A percentile compares a stretch with the other conserved stretches of the same genome.
Conservation (phyloP, 1,284 basidiomycete species). For the Irpex sp. region DNA sequence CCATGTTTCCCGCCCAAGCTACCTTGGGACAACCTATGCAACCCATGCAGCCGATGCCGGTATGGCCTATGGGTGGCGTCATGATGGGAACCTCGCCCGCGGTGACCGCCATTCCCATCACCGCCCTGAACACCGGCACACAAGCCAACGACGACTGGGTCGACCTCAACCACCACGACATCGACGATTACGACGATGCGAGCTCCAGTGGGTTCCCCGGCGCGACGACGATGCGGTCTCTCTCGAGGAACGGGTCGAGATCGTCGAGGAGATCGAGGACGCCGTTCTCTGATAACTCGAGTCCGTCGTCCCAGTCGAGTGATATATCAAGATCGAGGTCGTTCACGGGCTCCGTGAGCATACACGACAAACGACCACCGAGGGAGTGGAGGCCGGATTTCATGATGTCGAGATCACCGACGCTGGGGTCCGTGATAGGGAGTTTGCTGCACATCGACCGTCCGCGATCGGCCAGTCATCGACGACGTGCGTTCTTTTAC, state of each 20-base stretch:
- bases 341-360: slow-evolving; percentile 16
- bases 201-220: background rate
- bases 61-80: slow-evolving; percentile 2
- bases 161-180: slow-evolving; percentile 1
- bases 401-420: slow-evolving; percentile 23
- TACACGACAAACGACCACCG: slow-evolving; percentile 26
- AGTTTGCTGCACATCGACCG: slow-evolving; percentile 19
- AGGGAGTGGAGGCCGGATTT: slow-evolving; percentile 34
- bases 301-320: slow-evolving; percentile 7
- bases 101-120: slow-evolving; percentile 8
- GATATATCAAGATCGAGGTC: slow-evolving; percentile 19
- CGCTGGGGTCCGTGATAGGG: slow-evolving; percentile 19
- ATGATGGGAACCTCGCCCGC: slow-evolving; percentile 7
- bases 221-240: background rate
- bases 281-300: slow-evolving; percentile 12
- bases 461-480: slow-evolving; percentile 3
- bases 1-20: slow-evolving; percentile 2
- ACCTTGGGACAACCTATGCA: slow-evolving; percentile 2
- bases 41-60: background rate
- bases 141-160: slow-evolving; percentile 5
- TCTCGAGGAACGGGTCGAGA: background rate
- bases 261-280: slow-evolving; percentile 8
- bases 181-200: background rate
- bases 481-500: slow-evolving; percentile 5
- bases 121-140: slow-evolving; percentile 2